Conservation (phyloP, 305 asterid genomes). For the Plantago coronopus region DNA sequence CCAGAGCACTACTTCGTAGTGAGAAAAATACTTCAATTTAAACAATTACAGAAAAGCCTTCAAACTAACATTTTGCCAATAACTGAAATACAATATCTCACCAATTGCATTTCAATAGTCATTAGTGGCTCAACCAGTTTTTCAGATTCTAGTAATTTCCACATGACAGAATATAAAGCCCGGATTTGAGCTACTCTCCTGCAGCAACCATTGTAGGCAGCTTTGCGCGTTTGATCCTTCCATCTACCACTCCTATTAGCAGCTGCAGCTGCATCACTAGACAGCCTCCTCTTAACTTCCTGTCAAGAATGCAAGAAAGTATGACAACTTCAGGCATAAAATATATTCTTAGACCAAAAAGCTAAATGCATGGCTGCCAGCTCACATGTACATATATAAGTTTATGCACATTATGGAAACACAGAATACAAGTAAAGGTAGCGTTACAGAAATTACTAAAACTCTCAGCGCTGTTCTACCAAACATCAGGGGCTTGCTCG, state of each 20-base stretch:
- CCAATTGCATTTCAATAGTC: constrained; percentile 77
- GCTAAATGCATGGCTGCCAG: not conserved
- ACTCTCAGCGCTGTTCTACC: no score
- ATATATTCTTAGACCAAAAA: constrained; percentile 10
- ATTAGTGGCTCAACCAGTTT: constrained; percentile 65
- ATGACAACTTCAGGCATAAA: no score
- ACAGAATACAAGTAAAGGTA: not conserved
- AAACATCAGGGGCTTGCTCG: not conserved
- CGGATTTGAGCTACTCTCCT: constrained; percentile 88
- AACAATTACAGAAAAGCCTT: constrained; percentile 4
- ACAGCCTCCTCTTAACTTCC: constrained; percentile 91
- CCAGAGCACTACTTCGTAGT: not conserved
- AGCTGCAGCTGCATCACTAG: constrained; percentile 80
- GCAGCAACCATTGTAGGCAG: constrained; percentile 96
- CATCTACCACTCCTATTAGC: constrained; percentile 85
- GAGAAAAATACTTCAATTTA: not conserved
- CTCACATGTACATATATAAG: not conserved
- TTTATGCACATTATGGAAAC: not conserved
- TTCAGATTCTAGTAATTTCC: constrained; percentile 85
- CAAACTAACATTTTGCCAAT: constrained; percentile 4
- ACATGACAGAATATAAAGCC: constrained; percentile 68
- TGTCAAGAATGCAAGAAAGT: constrained; percentile 34
- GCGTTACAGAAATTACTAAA: no score
- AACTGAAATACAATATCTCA: constrained; percentile 36
- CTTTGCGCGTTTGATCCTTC: constrained; percentile 92